These are phyloP conservation scores for Aspergillus bertholletiae DNA, from an alignment of 495 filamentous ascomycete genomes.

Conservation along the genomic window DNA sequence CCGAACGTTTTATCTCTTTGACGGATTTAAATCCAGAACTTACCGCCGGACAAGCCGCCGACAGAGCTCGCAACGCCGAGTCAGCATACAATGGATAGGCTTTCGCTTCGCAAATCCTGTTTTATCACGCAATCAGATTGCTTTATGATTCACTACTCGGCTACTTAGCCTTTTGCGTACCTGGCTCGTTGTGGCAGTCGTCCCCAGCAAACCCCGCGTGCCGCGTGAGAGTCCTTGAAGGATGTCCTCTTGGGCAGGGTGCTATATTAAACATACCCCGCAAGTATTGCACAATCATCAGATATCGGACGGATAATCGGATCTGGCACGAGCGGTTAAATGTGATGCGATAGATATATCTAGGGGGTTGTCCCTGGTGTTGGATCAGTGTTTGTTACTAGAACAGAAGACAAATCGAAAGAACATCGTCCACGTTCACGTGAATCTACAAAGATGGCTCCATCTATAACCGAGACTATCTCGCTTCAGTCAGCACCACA, in stretches of 20 bases:
- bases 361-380: background rate
- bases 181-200: background rate
- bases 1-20: too few relatives aligned
- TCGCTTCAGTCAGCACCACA: constrained; percentile 29
- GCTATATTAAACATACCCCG: constrained; percentile 19
- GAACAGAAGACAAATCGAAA: background rate
- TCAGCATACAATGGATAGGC: background rate
- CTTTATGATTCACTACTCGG: background rate
- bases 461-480: constrained; percentile 47
- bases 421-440: background rate
- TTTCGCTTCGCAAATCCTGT: background rate
- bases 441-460: constrained; percentile 45
- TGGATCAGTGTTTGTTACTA: background rate
- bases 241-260: background rate
- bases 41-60: background rate
- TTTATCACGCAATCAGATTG: background rate
- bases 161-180: background rate
- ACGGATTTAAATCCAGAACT: constrained; percentile 1
- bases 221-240: background rate
- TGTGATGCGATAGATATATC: constrained; percentile 16
- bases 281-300: constrained; percentile 20
- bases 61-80: background rate
- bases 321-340: too few relatives aligned
- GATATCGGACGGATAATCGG: constrained; percentile 12
- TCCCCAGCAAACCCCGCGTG: constrained; percentile 2